Evolutionary conservation across 805 yeast genomes (phyloP), one percentile per base, ranked within the genome.

Genomic region (Yarrowia sp.): DNA sequence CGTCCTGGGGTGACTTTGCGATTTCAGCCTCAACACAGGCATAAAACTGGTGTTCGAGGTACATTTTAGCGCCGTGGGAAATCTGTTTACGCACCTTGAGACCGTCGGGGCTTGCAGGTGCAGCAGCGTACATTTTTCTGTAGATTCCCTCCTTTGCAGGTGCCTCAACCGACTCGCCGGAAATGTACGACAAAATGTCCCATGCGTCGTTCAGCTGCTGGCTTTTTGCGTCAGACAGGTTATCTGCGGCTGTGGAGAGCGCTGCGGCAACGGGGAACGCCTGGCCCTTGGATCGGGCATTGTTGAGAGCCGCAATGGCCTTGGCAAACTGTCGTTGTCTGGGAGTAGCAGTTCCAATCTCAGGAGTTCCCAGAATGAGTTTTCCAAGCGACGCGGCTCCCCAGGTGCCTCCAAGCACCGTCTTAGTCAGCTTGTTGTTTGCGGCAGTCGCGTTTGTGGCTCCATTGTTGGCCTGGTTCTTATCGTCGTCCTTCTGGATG

Each of bases 21-120:
- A 72, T 90, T 79, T 80, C 81, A 55, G 84, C 86, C 73, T 90
- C 91, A 71, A 92, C 85, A 76, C 88, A 87, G 53, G 85, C 88
- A 74, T 85, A 85, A 78, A 92, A 94, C 77, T 94, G 98, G 10
- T 78, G 76, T 76, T 95, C 96, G 71, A 94, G 81, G 73, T 85
- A 88, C 12, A 77, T 72, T 73, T 84, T 85, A 15, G 95, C 84
- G 70, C 85, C 87, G 14, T 76, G 72, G 3, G 86, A 84, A 48
- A 89, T 83, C 69, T 79, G 77, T 59, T 80, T 80, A 65, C 85
- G 68, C 55, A 79, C 63, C 43, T 67, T 68, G 52, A 77, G 74
- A 0, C 80, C 74, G 19, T 81, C 81, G 9, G 66, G 41, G 10
- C 36, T 16, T 3, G 43, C 53, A 0, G 42, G 41, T 40, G 75